Conservation (phyloP, 768 basidiomycete species). For the Trichaptum fuscoviolaceum region DNA sequence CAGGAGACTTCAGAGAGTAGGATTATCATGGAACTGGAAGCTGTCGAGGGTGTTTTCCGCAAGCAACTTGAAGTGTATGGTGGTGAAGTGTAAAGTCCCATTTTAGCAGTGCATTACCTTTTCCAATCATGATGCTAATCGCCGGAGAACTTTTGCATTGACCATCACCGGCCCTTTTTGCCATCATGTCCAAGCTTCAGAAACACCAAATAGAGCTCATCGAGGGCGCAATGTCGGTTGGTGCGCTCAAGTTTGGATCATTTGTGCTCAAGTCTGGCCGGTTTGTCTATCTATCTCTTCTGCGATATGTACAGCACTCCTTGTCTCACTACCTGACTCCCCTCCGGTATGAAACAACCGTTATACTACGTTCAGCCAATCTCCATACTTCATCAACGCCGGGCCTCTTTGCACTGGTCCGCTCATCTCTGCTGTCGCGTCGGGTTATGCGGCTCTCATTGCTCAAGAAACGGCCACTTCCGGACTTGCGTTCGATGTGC, state of each 20-base stretch:
- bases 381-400: conserved; percentile 98
- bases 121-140: no score
- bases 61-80: not conserved
- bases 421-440: conserved; percentile 69
- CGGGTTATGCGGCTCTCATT: conserved; percentile 82
- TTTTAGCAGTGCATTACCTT: not conserved
- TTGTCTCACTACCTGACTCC: not conserved
- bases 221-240: conserved; percentile 57
- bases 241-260: conserved; percentile 82
- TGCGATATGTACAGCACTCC: not conserved
- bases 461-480: conserved; percentile 32
- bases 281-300: conserved; percentile 37
- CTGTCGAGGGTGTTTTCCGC: not conserved
- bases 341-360: conserved; percentile 4
- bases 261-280: conserved; percentile 95
- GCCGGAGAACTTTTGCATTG: not conserved
- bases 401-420: conserved; percentile 81
- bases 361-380: conserved; percentile 44
- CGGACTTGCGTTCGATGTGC: conserved; percentile 60
- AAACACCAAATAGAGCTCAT: conserved; percentile 63
- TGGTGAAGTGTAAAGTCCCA: not conserved
- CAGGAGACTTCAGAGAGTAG: not conserved
- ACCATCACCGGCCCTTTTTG: not conserved
- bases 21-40: no score
- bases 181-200: conserved; percentile 28